These are phyloP conservation scores for Trichoderma arundinaceum DNA, from an alignment of 2,329 filamentous ascomycete genomes.

Conservation along the genomic window DNA sequence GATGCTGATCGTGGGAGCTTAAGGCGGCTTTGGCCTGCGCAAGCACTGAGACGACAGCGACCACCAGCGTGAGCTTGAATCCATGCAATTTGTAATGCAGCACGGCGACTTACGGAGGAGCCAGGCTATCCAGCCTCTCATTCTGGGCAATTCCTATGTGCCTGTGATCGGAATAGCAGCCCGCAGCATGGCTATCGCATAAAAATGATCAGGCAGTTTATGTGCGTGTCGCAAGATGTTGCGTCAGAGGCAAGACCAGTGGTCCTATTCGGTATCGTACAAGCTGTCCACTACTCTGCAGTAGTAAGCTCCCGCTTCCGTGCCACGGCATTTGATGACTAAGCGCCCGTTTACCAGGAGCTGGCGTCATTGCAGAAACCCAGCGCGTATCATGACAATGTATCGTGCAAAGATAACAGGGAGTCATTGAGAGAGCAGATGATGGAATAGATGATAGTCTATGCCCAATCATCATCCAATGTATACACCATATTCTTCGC, in stretches of 20 bases:
- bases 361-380: constrained; percentile 6
- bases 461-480: background rate
- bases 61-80: constrained; percentile 36
- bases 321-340: constrained; percentile 13
- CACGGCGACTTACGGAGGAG: constrained; percentile 49
- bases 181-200: constrained; percentile 40
- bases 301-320: constrained; percentile 14
- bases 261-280: constrained; percentile 21
- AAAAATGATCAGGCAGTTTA: background rate
- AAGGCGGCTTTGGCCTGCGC: constrained; percentile 51
- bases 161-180: constrained; percentile 36
- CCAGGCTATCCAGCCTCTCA: constrained; percentile 50
- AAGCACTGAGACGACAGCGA: constrained; percentile 48
- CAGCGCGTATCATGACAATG: constrained; percentile 6
- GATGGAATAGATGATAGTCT: background rate
- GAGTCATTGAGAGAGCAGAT: background rate
- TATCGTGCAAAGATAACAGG: background rate
- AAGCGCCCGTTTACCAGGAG: constrained; percentile 15
- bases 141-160: constrained; percentile 47
- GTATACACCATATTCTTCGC: background rate
- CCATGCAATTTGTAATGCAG: constrained; percentile 25
- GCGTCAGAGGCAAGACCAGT: constrained; percentile 15
- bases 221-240: constrained; percentile 21
- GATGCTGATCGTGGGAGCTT: constrained; percentile 49
- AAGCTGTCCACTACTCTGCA: constrained; percentile 33